Evolutionary conservation across 2,329 filamentous ascomycete genomes (phyloP), one percentile per base, ranked within the genome.

Genomic region (Cladosporium sphaerospermum): DNA sequence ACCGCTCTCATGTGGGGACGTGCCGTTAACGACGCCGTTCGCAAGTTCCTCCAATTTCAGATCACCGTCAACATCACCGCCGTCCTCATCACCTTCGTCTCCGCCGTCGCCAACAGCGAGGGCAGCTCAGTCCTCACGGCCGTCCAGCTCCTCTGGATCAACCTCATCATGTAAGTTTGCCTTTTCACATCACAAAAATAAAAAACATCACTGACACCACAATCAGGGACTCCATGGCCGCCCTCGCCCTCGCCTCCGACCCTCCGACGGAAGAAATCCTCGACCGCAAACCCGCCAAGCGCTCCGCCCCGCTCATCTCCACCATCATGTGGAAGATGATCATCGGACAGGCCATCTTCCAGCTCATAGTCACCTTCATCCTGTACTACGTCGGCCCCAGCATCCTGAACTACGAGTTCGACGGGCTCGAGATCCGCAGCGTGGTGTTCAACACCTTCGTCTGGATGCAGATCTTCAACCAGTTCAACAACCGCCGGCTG

Each of bases 291-390:
- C 88, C 88, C 1, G 83, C 88, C 55, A 79, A 83, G 2, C 90
- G 89, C 64, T 84, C 81, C 18, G 84, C 85, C 4, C 78, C 85
- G 1, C 75, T 92, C 4, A 93, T 97, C 62, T 95, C 89, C 1
- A 75, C 86, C 33, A 92, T 86, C n/a, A 97, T 97, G 92, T 95
- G 92, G 92, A 97, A 97, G 77, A 97, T 97, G 92, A 96, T 97
- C 57, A 79, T 96, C 43, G 92, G 91, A 2, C 90, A 97, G 69
- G 83, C 90, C 2, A 78, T 96, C 54, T 97, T 93, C 70, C 91
- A 97, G 69, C 81, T 97, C 0, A 77, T 77, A 4, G 82, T 84
- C 16, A 86, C 90, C 0, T 86, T 96, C 60, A 77, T 92, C 57
- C 78, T 96, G 16, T 91, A 91, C 73, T 97, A 91, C 62, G 89